phyloP scores from a whole-genome alignment of 2,329 filamentous ascomycete genomes.

The Torrubiella hemipterigena region DNA sequence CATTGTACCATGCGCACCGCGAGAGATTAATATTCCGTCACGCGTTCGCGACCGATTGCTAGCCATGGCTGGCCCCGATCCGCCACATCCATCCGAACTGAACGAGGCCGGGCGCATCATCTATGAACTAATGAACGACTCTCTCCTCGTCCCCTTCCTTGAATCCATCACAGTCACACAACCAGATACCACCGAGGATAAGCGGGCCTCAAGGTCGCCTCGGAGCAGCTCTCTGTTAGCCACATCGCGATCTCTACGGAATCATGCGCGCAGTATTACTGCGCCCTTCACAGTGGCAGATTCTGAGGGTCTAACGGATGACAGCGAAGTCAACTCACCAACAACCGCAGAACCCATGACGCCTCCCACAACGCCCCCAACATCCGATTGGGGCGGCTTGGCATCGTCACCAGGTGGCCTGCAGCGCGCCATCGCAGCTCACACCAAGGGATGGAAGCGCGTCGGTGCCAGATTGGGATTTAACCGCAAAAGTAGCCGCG shows the following conservation, averaged over 20 bases:
- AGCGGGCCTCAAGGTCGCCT: too few species aligned
- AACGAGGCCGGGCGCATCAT: conserved; percentile 79
- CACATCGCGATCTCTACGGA: conserved; percentile 24
- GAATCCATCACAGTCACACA: conserved; percentile 44
- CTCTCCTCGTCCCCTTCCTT: conserved; percentile 82
- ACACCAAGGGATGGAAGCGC: conserved; percentile 52
- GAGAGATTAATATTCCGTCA: conserved; percentile 84
- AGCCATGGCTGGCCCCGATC: conserved; percentile 42
- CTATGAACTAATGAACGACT: conserved; percentile 96
- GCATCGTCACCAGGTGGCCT: conserved; percentile 38
- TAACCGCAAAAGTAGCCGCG: conserved; percentile 37
- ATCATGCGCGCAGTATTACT: conserved; percentile 11
- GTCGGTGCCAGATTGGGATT: conserved; percentile 50
- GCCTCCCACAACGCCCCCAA: conserved; percentile 61
- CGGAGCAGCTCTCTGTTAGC: conserved; percentile 26
- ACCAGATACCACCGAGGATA: conserved; percentile 23
- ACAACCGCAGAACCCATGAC: conserved; percentile 53
- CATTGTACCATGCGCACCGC: conserved; percentile 70
- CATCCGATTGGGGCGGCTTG: conserved; percentile 41
- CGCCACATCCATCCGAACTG: conserved; percentile 62
- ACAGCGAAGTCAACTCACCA: conserved; percentile 50
- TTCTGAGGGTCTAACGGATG: conserved; percentile 46
- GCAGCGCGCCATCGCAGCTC: conserved; percentile 40
- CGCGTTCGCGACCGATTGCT: conserved; percentile 75
- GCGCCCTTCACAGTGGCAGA: conserved; percentile 34